These are phyloP conservation scores for Phialocephala sp. DNA, from an alignment of 2,329 filamentous ascomycete species.

Conservation along the genomic window DNA sequence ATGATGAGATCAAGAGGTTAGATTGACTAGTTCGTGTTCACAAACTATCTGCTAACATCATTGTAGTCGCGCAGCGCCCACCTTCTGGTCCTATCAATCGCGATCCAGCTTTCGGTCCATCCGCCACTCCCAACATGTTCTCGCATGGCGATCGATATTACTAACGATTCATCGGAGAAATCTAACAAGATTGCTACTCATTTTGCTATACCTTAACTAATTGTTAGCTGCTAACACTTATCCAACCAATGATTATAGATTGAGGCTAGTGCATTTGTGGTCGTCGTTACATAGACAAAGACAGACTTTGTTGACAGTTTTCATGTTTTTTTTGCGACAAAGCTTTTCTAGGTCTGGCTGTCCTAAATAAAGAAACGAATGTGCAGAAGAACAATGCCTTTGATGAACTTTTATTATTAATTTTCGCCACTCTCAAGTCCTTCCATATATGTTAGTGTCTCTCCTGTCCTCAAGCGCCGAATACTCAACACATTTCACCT, in stretches of 20 bases:
- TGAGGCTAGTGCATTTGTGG: not conserved
- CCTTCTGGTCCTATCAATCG: conserved; percentile 22
- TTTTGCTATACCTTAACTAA: conserved; percentile 27
- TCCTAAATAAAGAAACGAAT: conserved; percentile 6
- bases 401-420: not conserved
- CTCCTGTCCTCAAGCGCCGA: not conserved
- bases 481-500: not conserved
- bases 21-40: conserved; percentile 11
- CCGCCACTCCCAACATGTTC: conserved; percentile 30
- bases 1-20: conserved; percentile 38
- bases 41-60: conserved; percentile 8
- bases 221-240: conserved; percentile 16
- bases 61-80: conserved; percentile 37
- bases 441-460: no score
- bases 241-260: not conserved
- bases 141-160: conserved; percentile 26
- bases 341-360: not conserved
- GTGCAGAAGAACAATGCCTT: not conserved
- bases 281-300: not conserved
- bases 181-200: conserved; percentile 23
- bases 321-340: not conserved
- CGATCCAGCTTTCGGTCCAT: conserved; percentile 26
- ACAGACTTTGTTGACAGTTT: not conserved
- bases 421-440: no score
- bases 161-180: conserved; percentile 18